These are phyloP conservation scores for Sporothrix variecibatus DNA, from an alignment of 2,329 filamentous ascomycete species.

Conservation along the genomic window DNA sequence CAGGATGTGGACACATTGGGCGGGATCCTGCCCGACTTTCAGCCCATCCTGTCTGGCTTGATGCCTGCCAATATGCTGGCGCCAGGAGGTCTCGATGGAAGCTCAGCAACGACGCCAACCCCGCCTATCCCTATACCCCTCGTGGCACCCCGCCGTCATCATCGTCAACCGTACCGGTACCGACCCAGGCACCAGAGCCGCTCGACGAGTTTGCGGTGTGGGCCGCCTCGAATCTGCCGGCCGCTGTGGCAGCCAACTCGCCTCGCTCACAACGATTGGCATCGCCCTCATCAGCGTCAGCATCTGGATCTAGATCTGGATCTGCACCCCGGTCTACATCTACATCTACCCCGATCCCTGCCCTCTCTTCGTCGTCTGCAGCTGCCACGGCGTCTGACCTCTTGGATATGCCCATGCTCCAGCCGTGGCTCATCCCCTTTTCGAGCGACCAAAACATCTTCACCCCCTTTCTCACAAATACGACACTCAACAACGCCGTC, in stretches of 20 bases:
- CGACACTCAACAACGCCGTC: neutral
- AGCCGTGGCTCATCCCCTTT: conserved; percentile 20
- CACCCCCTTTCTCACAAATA: neutral
- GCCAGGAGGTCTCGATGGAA: neutral
- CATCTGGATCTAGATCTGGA: neutral
- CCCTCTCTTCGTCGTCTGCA: neutral
- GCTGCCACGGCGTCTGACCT: neutral
- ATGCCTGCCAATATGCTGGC: neutral
- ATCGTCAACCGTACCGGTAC: neutral
- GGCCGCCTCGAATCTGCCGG: conserved; percentile 14
- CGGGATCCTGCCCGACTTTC: neutral
- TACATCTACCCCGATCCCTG: neutral
- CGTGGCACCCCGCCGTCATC: neutral
- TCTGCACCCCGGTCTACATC: neutral
- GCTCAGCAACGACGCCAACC: neutral
- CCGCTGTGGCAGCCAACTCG: neutral
- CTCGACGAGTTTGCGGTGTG: conserved; percentile 2
- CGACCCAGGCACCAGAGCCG: neutral
- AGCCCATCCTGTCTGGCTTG: conserved; percentile 1
- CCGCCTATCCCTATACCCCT: neutral
- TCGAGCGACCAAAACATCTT: neutral
- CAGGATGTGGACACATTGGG: neutral
- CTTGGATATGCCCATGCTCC: conserved; percentile 8
- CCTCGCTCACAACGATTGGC: neutral
- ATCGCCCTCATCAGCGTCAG: neutral